These are phyloP conservation scores for Parasarocladium wereldwijsianum DNA, from an alignment of 2,329 filamentous ascomycete genomes.

Conservation along the genomic window DNA sequence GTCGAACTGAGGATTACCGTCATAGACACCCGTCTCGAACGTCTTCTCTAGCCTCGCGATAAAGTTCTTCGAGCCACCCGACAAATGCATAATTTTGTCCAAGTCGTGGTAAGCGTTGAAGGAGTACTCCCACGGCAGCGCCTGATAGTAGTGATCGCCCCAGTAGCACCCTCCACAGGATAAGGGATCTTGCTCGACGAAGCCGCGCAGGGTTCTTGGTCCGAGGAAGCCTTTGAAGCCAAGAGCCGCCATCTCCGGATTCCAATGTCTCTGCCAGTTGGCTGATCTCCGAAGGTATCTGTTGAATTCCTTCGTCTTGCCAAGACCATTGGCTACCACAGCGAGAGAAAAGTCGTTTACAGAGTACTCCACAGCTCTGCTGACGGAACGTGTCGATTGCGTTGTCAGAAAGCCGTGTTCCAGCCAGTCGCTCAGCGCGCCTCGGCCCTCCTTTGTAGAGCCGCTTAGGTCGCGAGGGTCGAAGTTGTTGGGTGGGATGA, in stretches of 20 bases:
- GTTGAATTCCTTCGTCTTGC: conserved; percentile 30
- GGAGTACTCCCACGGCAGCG: conserved; percentile 48
- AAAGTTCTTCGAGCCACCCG: conserved; percentile 41
- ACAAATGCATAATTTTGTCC: conserved; percentile 32
- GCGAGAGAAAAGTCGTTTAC: conserved; percentile 55
- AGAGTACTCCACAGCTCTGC: conserved; percentile 51
- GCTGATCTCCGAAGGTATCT: conserved; percentile 48
- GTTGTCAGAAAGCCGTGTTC: conserved; percentile 50
- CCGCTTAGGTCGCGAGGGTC: conserved; percentile 41
- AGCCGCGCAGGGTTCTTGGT: conserved; percentile 38
- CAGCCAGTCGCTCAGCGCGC: conserved; percentile 56
- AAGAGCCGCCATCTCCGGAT: conserved; percentile 38
- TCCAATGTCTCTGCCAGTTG: conserved; percentile 63
- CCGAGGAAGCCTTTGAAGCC: conserved; percentile 53
- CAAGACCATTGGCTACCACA: conserved; percentile 47
- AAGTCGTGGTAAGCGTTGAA: conserved; percentile 58
- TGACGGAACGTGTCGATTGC: conserved; percentile 44
- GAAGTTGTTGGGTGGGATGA: conserved; percentile 41
- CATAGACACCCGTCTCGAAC: conserved; percentile 34
- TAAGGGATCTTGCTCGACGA: conserved; percentile 40
- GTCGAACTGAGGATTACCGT: conserved; percentile 26
- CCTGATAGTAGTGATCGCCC: conserved; percentile 44
- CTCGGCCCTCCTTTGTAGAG: conserved; percentile 52
- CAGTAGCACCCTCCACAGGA: conserved; percentile 52
- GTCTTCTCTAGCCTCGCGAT: conserved; percentile 43